Conservation (phyloP, 225 moss, liverwort and hornwort genomes). For the Rhytidiadelphus loreus region DNA sequence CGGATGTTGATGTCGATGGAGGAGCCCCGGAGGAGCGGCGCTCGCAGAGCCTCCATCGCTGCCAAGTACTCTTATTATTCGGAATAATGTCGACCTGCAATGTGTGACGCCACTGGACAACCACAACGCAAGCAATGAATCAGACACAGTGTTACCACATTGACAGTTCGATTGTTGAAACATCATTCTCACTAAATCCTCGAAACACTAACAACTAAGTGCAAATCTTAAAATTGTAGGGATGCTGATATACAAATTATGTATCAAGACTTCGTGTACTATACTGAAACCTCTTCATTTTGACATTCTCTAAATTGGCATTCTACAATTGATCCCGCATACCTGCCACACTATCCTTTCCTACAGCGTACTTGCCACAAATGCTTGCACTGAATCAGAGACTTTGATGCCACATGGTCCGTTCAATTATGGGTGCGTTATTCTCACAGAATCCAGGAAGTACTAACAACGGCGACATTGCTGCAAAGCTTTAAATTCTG, state of each 20-base stretch:
- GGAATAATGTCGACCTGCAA: background rate
- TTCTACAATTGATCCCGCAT: background rate
- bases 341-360: background rate
- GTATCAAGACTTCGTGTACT: background rate
- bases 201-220: background rate
- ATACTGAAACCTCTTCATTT: background rate
- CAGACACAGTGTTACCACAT: background rate
- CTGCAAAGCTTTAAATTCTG: no score
- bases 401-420: background rate
- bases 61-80: background rate
- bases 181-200: background rate
- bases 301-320: background rate
- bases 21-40: conserved; percentile 1
- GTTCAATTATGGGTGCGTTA: background rate
- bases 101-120: background rate
- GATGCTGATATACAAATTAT: background rate
- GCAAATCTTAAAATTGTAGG: background rate
- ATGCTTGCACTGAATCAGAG: background rate
- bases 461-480: no score
- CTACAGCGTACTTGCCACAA: background rate
- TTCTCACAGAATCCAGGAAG: no score
- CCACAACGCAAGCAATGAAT: background rate
- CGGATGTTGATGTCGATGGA: conserved; percentile 54
- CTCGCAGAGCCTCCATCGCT: conserved; percentile 5
- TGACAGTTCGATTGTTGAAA: background rate